Conservation (phyloP, 345 rosid species). For the Hevea brasiliensis region DNA sequence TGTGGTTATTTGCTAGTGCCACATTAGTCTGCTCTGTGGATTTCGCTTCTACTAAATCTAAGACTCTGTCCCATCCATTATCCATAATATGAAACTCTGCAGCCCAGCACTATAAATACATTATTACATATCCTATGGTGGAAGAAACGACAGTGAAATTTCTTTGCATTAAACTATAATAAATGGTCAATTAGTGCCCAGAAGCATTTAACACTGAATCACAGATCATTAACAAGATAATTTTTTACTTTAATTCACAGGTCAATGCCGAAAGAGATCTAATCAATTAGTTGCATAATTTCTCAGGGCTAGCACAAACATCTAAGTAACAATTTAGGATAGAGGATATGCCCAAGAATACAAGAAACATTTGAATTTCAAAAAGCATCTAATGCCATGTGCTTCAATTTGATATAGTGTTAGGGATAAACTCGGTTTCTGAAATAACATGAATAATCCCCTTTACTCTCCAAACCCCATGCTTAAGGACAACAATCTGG, state of each 20-base stretch:
- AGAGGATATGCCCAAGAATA: background rate
- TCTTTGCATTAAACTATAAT: background rate
- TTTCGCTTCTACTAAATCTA: background rate
- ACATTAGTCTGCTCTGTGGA: background rate
- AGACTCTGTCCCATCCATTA: background rate
- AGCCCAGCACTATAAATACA: background rate
- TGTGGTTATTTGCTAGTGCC: background rate
- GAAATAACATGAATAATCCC: slow-evolving; percentile 81
- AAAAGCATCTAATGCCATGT: slow-evolving; percentile 1
- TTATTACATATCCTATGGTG: background rate
- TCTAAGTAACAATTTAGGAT: background rate
- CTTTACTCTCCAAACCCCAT: slow-evolving; percentile 96
- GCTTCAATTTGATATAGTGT: slow-evolving; percentile 4
- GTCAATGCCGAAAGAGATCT: background rate
- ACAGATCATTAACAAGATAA: background rate
- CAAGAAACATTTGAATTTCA: background rate
- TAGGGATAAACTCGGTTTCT: slow-evolving; percentile 5
- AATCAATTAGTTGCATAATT: background rate
- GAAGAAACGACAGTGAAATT: background rate
- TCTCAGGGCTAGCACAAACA: slow-evolving; percentile 1
- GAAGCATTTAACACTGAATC: background rate
- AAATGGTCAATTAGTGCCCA: background rate
- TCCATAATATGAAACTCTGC: background rate
- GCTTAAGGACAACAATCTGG: slow-evolving; percentile 73
- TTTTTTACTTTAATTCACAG: background rate